These are phyloP conservation scores for Globisporangium acanthophoron DNA, from an alignment of 352 stramenopile genomes.

Conservation along the genomic window DNA sequence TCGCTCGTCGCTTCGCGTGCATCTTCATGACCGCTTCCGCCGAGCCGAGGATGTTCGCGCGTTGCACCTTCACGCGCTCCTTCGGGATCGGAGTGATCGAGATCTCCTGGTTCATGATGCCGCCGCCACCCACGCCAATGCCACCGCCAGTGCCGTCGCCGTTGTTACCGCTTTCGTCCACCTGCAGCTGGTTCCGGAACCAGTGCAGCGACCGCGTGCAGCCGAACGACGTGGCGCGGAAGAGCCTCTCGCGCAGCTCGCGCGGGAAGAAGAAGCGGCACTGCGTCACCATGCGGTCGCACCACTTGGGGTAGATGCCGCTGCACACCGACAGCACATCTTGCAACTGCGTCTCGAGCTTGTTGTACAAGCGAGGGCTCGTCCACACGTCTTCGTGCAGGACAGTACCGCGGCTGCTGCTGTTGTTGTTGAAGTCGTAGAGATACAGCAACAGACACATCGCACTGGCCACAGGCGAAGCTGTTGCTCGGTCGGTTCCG, in stretches of 20 bases:
- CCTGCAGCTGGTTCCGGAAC: constrained; percentile 65
- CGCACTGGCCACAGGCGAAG: constrained; percentile 25
- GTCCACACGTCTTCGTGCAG: constrained; percentile 52
- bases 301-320: constrained; percentile 79
- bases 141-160: constrained; percentile 11
- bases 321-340: constrained; percentile 81
- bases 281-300: constrained; percentile 60
- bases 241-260: constrained; percentile 63
- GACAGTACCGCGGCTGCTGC: constrained; percentile 7
- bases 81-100: constrained; percentile 80
- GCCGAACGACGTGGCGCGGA: constrained; percentile 74
- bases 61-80: constrained; percentile 80
- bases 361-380: constrained; percentile 72
- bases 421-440: constrained; percentile 34
- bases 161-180: constrained; percentile 31
- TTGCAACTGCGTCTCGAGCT: constrained; percentile 71
- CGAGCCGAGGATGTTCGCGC: constrained; percentile 66
- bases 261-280: constrained; percentile 83
- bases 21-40: constrained; percentile 83
- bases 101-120: constrained; percentile 75
- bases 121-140: constrained; percentile 13
- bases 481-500: neutral
- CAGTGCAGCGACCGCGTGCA: constrained; percentile 77
- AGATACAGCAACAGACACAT: constrained; percentile 56
- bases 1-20: constrained; percentile 76